Conservation (phyloP, 1,284 basidiomycete genomes). For the Boletus mariae region DNA sequence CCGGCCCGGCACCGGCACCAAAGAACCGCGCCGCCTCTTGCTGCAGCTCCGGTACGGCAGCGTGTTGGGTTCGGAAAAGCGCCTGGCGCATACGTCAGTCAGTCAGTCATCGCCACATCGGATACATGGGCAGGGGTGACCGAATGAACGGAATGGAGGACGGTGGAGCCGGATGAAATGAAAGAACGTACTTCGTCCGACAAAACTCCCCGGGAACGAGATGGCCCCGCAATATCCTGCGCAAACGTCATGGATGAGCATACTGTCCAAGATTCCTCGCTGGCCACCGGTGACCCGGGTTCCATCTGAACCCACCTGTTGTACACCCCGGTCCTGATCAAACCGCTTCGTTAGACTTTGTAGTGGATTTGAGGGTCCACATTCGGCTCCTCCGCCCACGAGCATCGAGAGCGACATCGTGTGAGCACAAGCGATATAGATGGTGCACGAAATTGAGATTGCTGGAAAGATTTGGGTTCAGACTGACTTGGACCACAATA, state of each 20-base stretch:
- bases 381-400: slow-evolving; percentile 67
- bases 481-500: neutral
- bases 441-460: neutral
- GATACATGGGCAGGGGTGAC: neutral
- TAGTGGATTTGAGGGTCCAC: slow-evolving; percentile 79
- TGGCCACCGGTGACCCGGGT: slow-evolving; percentile 10
- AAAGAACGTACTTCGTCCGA: slow-evolving; percentile 19
- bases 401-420: slow-evolving; percentile 75
- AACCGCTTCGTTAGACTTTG: slow-evolving; percentile 74
- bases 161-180: slow-evolving; percentile 14
- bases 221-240: slow-evolving; percentile 22
- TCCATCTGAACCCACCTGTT: slow-evolving; percentile 52
- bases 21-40: slow-evolving; percentile 74
- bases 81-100: slow-evolving; percentile 3
- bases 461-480: neutral
- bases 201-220: slow-evolving; percentile 16
- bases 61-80: slow-evolving; percentile 58
- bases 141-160: neutral
- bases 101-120: neutral
- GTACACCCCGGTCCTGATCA: slow-evolving; percentile 71
- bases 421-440: neutral
- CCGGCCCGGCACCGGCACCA: slow-evolving; percentile 33
- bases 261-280: slow-evolving; percentile 8
- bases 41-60: slow-evolving; percentile 42
- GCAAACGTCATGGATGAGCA: slow-evolving; percentile 6